Conservation (phyloP, 352 stramenopile species). For the Phytophthora fragariaefolia region DNA sequence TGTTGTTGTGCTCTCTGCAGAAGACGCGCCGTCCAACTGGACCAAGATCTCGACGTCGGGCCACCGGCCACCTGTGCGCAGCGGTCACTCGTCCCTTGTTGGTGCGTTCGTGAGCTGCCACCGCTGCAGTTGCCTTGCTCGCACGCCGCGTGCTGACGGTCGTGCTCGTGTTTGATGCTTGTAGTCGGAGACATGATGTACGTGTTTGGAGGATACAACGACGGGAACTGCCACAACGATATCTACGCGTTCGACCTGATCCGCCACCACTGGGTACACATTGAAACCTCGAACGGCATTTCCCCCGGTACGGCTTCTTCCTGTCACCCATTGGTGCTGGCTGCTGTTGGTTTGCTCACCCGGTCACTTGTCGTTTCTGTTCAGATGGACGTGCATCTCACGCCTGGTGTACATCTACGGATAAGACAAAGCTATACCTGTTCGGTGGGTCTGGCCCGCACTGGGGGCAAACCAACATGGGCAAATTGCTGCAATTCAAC, state of each 20-base stretch:
- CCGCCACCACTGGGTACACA: constrained; percentile 81
- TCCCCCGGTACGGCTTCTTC: constrained; percentile 52
- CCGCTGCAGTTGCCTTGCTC: neutral
- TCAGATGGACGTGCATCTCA: constrained; percentile 77
- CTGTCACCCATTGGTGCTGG: neutral
- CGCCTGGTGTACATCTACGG: constrained; percentile 74
- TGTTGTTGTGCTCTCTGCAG: constrained; percentile 27
- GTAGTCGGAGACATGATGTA: constrained; percentile 83
- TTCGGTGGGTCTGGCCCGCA: constrained; percentile 81
- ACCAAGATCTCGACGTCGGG: constrained; percentile 77
- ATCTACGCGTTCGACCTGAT: constrained; percentile 84
- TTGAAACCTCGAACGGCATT: constrained; percentile 78
- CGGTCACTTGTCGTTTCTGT: neutral
- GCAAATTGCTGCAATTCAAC: constrained; percentile 82
- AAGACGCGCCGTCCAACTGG: constrained; percentile 70
- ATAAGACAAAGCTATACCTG: constrained; percentile 81
- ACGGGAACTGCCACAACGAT: constrained; percentile 88
- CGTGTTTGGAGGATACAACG: constrained; percentile 86
- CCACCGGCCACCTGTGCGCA: constrained; percentile 72
- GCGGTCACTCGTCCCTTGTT: constrained; percentile 81
- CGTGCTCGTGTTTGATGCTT: neutral
- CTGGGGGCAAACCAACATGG: constrained; percentile 90
- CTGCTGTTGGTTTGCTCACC: constrained; percentile 5
- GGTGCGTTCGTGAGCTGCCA: constrained; percentile 40
- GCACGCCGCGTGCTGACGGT: constrained; percentile 1